A percentile compares a stretch with the other conserved stretches of the same genome.
phyloP scores from a whole-genome alignment of 1,284 basidiomycete genomes.

The Agroathelia rolfsii region DNA sequence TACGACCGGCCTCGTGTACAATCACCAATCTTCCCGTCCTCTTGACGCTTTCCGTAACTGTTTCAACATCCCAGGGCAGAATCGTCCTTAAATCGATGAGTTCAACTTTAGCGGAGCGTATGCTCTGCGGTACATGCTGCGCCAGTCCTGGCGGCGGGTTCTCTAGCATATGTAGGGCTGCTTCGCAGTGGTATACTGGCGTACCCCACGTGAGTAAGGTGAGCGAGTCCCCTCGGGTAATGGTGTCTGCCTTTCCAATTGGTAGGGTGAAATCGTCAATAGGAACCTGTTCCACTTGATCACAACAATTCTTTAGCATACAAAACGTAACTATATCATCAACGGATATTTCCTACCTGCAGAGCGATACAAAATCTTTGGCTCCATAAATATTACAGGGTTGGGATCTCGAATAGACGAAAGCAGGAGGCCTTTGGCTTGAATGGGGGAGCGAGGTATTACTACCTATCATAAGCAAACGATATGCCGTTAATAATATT shows the following conservation, averaged over 20 bases:
- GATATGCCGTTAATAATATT: slow-evolving; percentile 6
- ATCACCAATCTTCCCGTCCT: slow-evolving; percentile 80
- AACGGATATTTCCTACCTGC: slow-evolving; percentile 34
- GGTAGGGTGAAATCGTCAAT: slow-evolving; percentile 81
- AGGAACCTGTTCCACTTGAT: slow-evolving; percentile 84
- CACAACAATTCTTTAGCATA: too few relatives aligned
- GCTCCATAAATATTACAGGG: slow-evolving; percentile 92
- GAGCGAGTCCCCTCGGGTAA: slow-evolving; percentile 69
- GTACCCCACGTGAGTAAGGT: slow-evolving; percentile 90
- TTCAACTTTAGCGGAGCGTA: slow-evolving; percentile 74
- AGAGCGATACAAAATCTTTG: slow-evolving; percentile 83
- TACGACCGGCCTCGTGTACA: slow-evolving; percentile 84
- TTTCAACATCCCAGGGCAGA: slow-evolving; percentile 81
- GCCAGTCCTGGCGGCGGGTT: slow-evolving; percentile 62
- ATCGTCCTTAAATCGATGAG: slow-evolving; percentile 88
- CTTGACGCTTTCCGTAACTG: slow-evolving; percentile 71
- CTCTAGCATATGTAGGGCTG: slow-evolving; percentile 58
- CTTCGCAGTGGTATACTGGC: slow-evolving; percentile 84
- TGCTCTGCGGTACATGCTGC: slow-evolving; percentile 53
- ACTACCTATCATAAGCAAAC: slow-evolving; percentile 48
- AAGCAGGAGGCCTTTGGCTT: slow-evolving; percentile 87
- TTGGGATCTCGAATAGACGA: slow-evolving; percentile 85
- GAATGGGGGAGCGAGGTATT: slow-evolving; percentile 86
- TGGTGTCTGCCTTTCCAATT: slow-evolving; percentile 68
- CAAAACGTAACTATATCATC: too few relatives aligned